Evolutionary conservation across 768 basidiomycete genomes (phyloP), one percentile per base, ranked within the genome.

Genomic region (Boletus tylopilopsis): DNA sequence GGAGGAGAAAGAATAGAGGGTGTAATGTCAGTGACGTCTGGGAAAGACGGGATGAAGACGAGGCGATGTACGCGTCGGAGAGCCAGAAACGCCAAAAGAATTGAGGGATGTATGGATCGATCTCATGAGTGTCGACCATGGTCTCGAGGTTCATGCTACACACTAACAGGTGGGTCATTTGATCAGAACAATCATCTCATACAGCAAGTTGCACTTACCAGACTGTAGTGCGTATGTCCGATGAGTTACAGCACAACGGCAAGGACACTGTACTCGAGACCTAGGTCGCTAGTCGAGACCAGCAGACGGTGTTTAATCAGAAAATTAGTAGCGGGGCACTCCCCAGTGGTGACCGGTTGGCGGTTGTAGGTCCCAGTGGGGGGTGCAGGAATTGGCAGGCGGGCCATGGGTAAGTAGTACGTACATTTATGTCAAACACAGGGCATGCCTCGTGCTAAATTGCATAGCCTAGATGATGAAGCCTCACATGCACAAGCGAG

Each of bases 1-100:
- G 47, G 2, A 29, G 27, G 36, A 9, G 8, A 13, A 25, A 7
- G 36, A 25, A 12, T n/a, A n/a, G n/a, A n/a, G 5, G 15, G 7
- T 3, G 27, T 25, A 10, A 32, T 6, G 37, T 15, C 21, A 15
- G 38, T 16, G 18, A 10, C 15, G 11, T 9, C n/a, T 2, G 6
- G 33, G 21, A 16, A 35, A 41, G 5, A 22, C 8, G 16, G 15
- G 27, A 43, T 3, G 18, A 22, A 12, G 10, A n/a, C 0, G 6
- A 23, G 15, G 23, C 16, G 47, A 67, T 77, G 33, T 59, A 74
- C 75, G 56, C 64, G 40, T 68, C 60, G 32, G 76, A 72, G 12
- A 79, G 61, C 78, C 78, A 80, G 50, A 79, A 73, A 13, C 72
- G 70, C 71, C 74, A 75, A 12, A 79, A 50, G 56, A 79, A 79